Conservation (phyloP, 129 eudicot species). For the Ambrosia trifida region DNA sequence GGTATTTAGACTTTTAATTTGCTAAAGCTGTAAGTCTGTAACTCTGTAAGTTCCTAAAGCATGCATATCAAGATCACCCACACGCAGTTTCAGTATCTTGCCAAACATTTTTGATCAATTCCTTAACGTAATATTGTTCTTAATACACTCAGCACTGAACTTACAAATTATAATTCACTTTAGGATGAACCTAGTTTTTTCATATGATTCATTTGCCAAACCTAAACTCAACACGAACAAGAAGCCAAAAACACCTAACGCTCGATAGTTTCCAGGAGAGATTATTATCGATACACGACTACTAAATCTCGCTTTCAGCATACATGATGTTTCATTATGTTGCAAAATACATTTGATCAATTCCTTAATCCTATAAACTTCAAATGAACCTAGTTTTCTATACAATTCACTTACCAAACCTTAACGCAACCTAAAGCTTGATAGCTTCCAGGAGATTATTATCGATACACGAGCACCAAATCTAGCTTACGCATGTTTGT, state of each 20-base stretch:
- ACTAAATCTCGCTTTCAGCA: too few species aligned
- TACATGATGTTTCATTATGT: neutral
- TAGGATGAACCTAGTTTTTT: neutral
- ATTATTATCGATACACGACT: too few species aligned
- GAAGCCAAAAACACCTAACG: too few species aligned
- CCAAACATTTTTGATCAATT: neutral
- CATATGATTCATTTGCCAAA: constrained; percentile 7
- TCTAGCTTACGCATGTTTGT: too few species aligned
- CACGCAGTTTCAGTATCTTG: neutral
- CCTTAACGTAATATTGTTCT: neutral
- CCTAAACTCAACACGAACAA: neutral
- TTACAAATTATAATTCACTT: neutral
- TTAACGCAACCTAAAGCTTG: neutral
- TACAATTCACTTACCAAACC: constrained; percentile 5
- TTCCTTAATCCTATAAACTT: neutral
- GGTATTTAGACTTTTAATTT: too few species aligned
- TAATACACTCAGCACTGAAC: neutral
- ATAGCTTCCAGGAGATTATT: too few species aligned
- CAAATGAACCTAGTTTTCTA: neutral
- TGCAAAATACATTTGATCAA: neutral
- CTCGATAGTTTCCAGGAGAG: too few species aligned
- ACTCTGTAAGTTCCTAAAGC: neutral
- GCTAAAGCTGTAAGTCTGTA: neutral
- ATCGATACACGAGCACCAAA: too few species aligned
- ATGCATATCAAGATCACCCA: neutral